A percentile compares a stretch with the other conserved stretches of the same genome.
These are phyloP conservation scores for Botrytis aclada DNA, from an alignment of 2,329 filamentous ascomycete species.

Conservation along the genomic window DNA sequence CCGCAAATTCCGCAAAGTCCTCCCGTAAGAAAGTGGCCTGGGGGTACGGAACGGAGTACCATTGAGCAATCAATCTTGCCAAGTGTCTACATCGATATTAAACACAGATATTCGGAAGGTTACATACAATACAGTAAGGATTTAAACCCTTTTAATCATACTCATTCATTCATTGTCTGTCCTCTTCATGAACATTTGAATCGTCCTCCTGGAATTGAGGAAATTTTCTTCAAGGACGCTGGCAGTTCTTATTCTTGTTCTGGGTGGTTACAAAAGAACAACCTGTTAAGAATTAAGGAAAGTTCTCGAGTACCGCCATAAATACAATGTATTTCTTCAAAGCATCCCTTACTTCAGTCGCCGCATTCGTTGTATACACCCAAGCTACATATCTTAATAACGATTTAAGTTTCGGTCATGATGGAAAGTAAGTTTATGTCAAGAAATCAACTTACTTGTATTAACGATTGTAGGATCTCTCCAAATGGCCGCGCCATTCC, in stretches of 20 bases:
- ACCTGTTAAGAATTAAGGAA: neutral
- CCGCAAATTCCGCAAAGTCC: neutral
- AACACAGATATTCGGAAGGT: neutral
- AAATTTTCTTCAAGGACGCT: constrained; percentile 5
- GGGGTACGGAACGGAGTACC: neutral
- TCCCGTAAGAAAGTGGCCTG: neutral
- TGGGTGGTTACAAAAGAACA: neutral
- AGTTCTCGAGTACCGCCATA: neutral
- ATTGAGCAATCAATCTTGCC: neutral
- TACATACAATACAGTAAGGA: neutral
- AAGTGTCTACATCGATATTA: constrained; percentile 10
- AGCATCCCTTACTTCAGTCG: constrained; percentile 30
- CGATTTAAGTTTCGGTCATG: constrained; percentile 46
- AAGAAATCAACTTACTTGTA: neutral
- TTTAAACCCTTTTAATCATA: neutral
- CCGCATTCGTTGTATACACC: constrained; percentile 32
- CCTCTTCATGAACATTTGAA: constrained; percentile 8
- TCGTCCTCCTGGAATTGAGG: constrained; percentile 12
- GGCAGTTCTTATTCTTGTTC: constrained; percentile 15
- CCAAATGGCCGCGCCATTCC: constrained; percentile 35
- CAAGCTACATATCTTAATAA: constrained; percentile 36
- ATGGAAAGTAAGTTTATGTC: constrained; percentile 32
- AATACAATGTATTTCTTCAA: constrained; percentile 18
- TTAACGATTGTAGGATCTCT: constrained; percentile 33
- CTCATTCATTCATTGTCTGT: neutral